Base-by-base conservation (phyloP, 495 filamentous ascomycete genomes). In the Trichodelitschia bisporula region DNA sequence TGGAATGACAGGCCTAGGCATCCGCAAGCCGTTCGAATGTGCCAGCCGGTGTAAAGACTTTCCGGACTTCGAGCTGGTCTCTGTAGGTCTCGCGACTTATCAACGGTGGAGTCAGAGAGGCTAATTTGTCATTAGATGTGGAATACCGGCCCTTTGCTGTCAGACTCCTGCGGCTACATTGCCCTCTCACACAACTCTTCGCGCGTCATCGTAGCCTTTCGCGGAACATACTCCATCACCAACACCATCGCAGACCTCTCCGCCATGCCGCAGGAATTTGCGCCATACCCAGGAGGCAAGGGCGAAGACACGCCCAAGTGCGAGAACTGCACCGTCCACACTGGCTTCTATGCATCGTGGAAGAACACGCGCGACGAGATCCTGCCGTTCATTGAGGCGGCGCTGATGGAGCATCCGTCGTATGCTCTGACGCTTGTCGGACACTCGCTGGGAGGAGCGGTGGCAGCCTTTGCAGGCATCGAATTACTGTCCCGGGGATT, bases 141-240 rank as follows among this genome's bases (percentile, higher is more conserved):
- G 74, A 80, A 84, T 41, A 92, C 86, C 0, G 86, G 89, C 3
- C 57, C 71, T 9, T 56, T 91, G 12, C 57, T 93, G 40, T 74
- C 74, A 26, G 86, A 95, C 49, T 84, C 76, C 37, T 93, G 83
- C 49, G 86, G 86, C 36, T 97, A 86, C 51, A 66, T 97, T 29
- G 86, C 76, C 0, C 55, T 95, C 18, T 80, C 80, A 27, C 77
- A 91, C 43, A 32, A 51, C 3, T 62, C 67, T 1, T 57, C 52
- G 10, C 59, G 66, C 35, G 79, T 97, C 33, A 59, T 97, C 17
- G 59, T 95, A n/a, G 84, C 83, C 9, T 95, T 95, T 42, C 67
- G 86, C 13, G 86, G 89, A 8, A 95, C 86, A 9, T 93, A 93
- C 47, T 89, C 77, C 21, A 58, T 97, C 38, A 62, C 78, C 16